Percentiles rank a stretch among this genome's conserved stretches.
Conservation (phyloP, 2,329 filamentous ascomycete species). For the Hirsutella minnesotensis region DNA sequence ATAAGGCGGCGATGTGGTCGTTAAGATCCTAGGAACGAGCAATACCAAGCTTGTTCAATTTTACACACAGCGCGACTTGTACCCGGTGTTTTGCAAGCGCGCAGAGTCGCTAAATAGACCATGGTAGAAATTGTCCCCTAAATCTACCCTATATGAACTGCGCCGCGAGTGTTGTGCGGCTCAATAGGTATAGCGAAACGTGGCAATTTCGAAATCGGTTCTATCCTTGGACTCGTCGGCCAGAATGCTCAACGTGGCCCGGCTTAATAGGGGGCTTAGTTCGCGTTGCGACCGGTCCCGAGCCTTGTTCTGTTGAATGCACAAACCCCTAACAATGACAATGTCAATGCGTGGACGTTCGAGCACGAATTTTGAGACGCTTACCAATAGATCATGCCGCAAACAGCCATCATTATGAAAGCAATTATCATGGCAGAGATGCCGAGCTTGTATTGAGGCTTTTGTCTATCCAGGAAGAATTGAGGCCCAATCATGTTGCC, state of each 20-base stretch:
- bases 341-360: background rate
- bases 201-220: background rate
- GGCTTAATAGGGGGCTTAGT: background rate
- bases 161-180: background rate
- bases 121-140: too few species aligned
- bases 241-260: background rate
- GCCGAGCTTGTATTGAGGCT: background rate
- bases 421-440: background rate
- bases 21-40: too few species aligned
- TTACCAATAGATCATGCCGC: background rate
- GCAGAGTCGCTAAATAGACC: too few species aligned
- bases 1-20: too few species aligned
- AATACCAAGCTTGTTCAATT: too few species aligned
- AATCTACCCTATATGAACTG: too few species aligned
- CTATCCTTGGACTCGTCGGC: background rate
- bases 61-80: too few species aligned
- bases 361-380: background rate
- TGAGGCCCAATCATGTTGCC: background rate
- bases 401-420: background rate
- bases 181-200: background rate
- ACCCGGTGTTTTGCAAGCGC: too few species aligned
- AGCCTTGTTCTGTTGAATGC: background rate
- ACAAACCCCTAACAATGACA: background rate
- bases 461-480: background rate
- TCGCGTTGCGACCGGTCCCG: background rate